These are phyloP conservation scores for Solanum corneliomulleri DNA, from an alignment of 257 asterid species.

Conservation along the genomic window DNA sequence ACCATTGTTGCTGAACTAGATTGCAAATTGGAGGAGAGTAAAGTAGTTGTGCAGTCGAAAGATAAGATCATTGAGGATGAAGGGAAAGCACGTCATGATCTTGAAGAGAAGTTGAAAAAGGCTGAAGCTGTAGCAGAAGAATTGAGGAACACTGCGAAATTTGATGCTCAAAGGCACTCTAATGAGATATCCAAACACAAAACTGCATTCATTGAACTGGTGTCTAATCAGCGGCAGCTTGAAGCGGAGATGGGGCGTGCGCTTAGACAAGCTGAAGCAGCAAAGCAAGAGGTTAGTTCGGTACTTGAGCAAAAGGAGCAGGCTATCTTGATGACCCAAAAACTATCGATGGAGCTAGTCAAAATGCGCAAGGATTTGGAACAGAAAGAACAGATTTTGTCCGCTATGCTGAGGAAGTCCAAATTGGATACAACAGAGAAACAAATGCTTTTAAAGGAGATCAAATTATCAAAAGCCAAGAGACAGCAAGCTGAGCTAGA, in stretches of 20 bases:
- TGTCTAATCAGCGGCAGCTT: slow-evolving; percentile 78
- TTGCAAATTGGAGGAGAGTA: slow-evolving; percentile 38
- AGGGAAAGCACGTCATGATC: slow-evolving; percentile 28
- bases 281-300: slow-evolving; percentile 51
- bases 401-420: slow-evolving; percentile 81
- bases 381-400: slow-evolving; percentile 77
- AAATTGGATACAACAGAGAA: slow-evolving; percentile 61
- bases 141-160: slow-evolving; percentile 25
- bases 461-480: slow-evolving; percentile 46
- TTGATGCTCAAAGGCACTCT: slow-evolving; percentile 51
- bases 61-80: slow-evolving; percentile 39
- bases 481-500: slow-evolving; percentile 53
- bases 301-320: slow-evolving; percentile 65
- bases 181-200: slow-evolving; percentile 53
- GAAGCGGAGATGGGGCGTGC: slow-evolving; percentile 90
- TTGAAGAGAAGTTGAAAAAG: slow-evolving; percentile 38
- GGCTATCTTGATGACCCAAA: slow-evolving; percentile 46
- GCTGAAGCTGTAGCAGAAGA: slow-evolving; percentile 35
- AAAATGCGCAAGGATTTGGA: slow-evolving; percentile 57
- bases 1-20: slow-evolving; percentile 36
- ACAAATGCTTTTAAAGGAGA: slow-evolving; percentile 61
- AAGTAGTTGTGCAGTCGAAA: slow-evolving; percentile 31
- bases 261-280: slow-evolving; percentile 62
- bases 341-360: slow-evolving; percentile 57
- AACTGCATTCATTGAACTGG: slow-evolving; percentile 74